These are phyloP conservation scores for Backusella sp. DNA, from an alignment of 192 early-diverging fungal species.

Conservation along the genomic window DNA sequence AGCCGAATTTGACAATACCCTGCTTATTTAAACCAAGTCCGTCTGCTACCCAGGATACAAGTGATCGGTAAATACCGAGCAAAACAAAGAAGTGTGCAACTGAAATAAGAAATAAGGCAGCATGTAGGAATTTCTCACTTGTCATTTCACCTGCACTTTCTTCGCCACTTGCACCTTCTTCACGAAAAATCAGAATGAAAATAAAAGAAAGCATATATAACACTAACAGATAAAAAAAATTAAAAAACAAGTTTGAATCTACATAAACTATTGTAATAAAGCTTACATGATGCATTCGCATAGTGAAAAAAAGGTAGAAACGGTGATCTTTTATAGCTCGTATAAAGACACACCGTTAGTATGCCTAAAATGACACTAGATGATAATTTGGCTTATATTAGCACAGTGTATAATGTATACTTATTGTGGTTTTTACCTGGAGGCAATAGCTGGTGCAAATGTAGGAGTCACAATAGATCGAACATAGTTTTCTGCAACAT, in stretches of 20 bases:
- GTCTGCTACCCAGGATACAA: slow-evolving; percentile 3
- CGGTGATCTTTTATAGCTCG: not conserved
- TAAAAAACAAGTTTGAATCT: not conserved
- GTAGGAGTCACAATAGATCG: not conserved
- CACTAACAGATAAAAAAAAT: not conserved
- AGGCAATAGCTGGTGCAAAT: not conserved
- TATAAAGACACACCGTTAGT: not conserved
- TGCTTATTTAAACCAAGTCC: not conserved
- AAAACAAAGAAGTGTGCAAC: slow-evolving; percentile 2
- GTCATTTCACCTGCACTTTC: not conserved
- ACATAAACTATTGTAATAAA: not conserved
- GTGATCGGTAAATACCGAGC: not conserved
- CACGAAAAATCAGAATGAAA: not conserved
- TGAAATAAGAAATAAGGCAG: not conserved
- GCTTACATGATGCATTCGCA: not conserved
- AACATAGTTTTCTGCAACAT: not conserved
- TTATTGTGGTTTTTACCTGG: not conserved
- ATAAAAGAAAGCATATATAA: not conserved
- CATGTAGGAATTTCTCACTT: not conserved
- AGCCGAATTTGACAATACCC: not conserved
- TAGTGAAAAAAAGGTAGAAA: slow-evolving; percentile 3
- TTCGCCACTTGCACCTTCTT: not conserved
- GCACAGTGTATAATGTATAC: not conserved
- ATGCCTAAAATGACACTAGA: not conserved
- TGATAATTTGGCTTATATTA: not conserved